Base-by-base conservation (phyloP, 2,329 filamentous ascomycete genomes). In the Alternaria arbusti region DNA sequence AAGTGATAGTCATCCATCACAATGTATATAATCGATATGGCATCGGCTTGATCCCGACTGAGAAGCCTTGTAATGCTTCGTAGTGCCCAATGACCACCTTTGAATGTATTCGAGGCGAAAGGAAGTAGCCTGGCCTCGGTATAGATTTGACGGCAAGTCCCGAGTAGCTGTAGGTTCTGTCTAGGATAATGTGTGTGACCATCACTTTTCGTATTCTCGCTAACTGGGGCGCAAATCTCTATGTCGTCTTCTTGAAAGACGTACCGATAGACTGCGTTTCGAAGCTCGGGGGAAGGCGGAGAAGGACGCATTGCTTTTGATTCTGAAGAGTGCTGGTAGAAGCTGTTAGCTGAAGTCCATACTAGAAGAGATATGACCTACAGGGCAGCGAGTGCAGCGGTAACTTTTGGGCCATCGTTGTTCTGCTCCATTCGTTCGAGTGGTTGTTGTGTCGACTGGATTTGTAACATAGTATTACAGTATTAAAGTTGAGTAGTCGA, bases 261-360 rank as follows among this genome's bases (percentile, higher is more conserved):
- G 36, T 59, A 57, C 22, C 20, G 25, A 51, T 51, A 63, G 49
- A 60, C 50, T 12, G 36, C 40, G 23, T 56, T 56, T 12, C 56
- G 61, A 12, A 63, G 49, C 30, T 63, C 51, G 43, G 32, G 10
- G 51, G 45, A 8, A 64, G 61, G 10, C 36, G 51, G 3, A 64
- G 23, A 9, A 57, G 51, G 9, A 36, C 45, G 20, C 52, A 64
- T 28, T 56, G 44, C 40, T 51, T 13, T 26, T 43, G 44, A 22
- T 60, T 57, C 22, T 23, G 28, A 2, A 51, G 47, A 51, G 8
- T 51, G n/a, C 47, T 51, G 1, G 15, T 7, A 2, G 1, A 40
- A 40, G 4, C 2, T 20, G 8, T 51, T 36, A 23, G 49, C 49
- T 51, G 12, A 32, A 51, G 17, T 30, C 6, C 3, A 4, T 36